Conservation (phyloP, 305 asterid genomes). For the Nicotiana rustica region DNA sequence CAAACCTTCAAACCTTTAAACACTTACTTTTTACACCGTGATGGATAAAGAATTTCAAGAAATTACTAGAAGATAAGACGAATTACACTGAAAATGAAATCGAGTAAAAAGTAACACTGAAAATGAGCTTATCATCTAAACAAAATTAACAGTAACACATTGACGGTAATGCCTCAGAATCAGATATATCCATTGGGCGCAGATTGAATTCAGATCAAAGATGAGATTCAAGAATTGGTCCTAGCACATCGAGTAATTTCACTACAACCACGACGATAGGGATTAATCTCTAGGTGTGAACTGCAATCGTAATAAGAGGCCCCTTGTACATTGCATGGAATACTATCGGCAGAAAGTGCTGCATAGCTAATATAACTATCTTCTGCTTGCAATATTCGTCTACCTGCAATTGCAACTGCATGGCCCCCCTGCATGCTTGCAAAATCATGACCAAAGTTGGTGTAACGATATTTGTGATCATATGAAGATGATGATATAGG, state of each 20-base stretch:
- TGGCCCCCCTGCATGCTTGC: background rate
- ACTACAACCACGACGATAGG: constrained; percentile 59
- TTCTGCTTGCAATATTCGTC: constrained; percentile 22
- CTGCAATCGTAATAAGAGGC: constrained; percentile 61
- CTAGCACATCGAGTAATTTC: constrained; percentile 52
- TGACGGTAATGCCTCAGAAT: too few species aligned
- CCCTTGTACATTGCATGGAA: constrained; percentile 46
- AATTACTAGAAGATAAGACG: too few species aligned
- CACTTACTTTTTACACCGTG: too few species aligned
- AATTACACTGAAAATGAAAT: too few species aligned
- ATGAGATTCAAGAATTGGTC: constrained; percentile 32
- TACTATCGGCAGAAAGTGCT: constrained; percentile 38
- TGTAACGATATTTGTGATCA: background rate
- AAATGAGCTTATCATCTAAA: too few species aligned
- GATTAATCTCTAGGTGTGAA: constrained; percentile 44
- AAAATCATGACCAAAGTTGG: background rate
- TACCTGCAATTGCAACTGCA: background rate
- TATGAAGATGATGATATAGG: background rate
- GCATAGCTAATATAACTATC: constrained; percentile 45
- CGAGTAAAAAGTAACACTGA: too few species aligned
- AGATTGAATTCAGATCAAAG: background rate
- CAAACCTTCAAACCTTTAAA: too few species aligned
- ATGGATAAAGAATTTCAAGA: too few species aligned
- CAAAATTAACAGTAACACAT: too few species aligned
- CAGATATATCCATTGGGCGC: too few species aligned